Conservation (phyloP, 192 early-diverging fungal species). For the Chytriomyces confervae region DNA sequence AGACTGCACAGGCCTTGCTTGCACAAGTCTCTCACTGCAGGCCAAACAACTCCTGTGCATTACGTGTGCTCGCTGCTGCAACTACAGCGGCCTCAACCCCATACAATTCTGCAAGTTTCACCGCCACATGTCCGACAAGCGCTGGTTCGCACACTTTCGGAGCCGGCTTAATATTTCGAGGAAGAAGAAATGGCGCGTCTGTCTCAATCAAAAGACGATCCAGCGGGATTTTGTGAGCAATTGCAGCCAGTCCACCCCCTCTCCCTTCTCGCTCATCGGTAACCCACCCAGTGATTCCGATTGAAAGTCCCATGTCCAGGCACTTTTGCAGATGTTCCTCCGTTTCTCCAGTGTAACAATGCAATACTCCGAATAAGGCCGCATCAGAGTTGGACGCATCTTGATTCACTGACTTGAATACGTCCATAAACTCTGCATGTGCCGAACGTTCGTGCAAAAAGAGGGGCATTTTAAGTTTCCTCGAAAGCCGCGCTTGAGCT, state of each 20-base stretch:
- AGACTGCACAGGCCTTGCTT: not conserved
- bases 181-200: slow-evolving; percentile 48
- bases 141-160: slow-evolving; percentile 33
- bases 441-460: slow-evolving; percentile 93
- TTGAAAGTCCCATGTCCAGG: slow-evolving; percentile 73
- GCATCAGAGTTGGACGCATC: slow-evolving; percentile 45
- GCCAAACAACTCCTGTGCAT: slow-evolving; percentile 5
- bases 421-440: slow-evolving; percentile 73
- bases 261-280: slow-evolving; percentile 40
- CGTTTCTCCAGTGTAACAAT: slow-evolving; percentile 83
- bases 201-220: slow-evolving; percentile 92
- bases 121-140: slow-evolving; percentile 27
- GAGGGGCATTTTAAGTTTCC: slow-evolving; percentile 79
- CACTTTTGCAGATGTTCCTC: slow-evolving; percentile 69
- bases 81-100: slow-evolving; percentile 4
- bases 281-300: slow-evolving; percentile 97
- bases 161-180: slow-evolving; percentile 36
- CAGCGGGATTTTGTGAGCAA: slow-evolving; percentile 72
- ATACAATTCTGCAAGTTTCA: slow-evolving; percentile 34
- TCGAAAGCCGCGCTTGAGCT: slow-evolving; percentile 79
- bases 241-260: slow-evolving; percentile 50
- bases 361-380: slow-evolving; percentile 72
- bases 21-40: not conserved
- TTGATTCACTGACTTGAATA: slow-evolving; percentile 65
- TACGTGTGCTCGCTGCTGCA: slow-evolving; percentile 20